Evolutionary conservation across 306 rosid genomes (phyloP).

Genomic region (Acacia crassicarpa): DNA sequence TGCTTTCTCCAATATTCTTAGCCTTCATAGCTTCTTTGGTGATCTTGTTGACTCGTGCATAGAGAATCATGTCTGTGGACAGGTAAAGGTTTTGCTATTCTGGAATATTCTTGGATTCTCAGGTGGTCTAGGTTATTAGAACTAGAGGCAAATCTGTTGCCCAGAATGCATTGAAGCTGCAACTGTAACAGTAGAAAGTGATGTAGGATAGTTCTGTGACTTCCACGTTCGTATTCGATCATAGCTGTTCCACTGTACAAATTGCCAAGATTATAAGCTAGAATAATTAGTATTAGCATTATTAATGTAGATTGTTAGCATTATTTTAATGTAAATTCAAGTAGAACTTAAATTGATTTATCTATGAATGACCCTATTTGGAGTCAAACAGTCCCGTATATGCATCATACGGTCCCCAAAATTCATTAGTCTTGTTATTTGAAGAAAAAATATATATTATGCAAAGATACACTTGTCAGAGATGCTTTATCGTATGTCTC

Average conservation of each 20-base stretch:
- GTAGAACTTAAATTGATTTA: neutral
- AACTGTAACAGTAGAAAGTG: neutral
- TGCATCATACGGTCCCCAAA: neutral
- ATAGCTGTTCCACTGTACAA: neutral
- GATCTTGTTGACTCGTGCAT: conserved; percentile 40
- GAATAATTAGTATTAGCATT: neutral
- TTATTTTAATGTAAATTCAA: neutral
- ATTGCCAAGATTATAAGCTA: conserved; percentile 13
- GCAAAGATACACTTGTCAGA: neutral
- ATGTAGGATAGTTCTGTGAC: neutral
- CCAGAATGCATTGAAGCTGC: neutral
- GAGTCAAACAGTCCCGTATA: neutral
- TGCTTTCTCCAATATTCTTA: conserved; percentile 27
- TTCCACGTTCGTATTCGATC: neutral
- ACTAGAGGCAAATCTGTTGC: neutral
- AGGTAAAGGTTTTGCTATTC: neutral
- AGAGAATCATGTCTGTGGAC: neutral
- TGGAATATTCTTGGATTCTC: neutral
- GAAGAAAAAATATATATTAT: neutral
- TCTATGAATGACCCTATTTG: neutral
- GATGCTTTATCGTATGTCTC: neutral
- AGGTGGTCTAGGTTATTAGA: neutral
- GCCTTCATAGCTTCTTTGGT: conserved; percentile 41
- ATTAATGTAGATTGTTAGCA: conserved; percentile 36
- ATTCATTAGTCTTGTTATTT: neutral